Base-by-base conservation (phyloP, 2,329 filamentous ascomycete species). In the Phyllosticta citriasiana region DNA sequence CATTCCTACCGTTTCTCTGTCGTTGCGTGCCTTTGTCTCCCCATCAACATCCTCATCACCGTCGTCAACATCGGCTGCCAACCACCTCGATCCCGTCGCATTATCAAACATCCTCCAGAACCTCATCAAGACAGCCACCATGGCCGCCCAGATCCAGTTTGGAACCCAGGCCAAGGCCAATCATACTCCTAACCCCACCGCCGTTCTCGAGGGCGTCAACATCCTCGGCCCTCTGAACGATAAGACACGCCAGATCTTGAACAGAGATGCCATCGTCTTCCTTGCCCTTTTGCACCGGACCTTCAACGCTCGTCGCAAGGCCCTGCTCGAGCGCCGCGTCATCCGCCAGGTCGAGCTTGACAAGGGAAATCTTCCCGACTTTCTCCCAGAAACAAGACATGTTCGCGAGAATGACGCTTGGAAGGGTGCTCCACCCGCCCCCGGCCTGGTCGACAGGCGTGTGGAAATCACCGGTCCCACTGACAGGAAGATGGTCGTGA, bases 401-500 rank as follows among this genome's bases (percentile, higher is more conserved):
- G 92, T 99, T 75, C 91, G 94, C 69, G 92, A 97, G 69, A 89
- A 96, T 76, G 84, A 89, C 74, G 86, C 91, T 69, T 99, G 94
- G 94, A 94, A 85, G 79, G 94, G 91, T 64, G 91, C 94, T 53
- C 84, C 88, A 57, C 94, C 94, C 19, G 94, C 93, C 7, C 93
- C 94, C 0, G 94, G 94, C 62, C 83, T 97, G 61, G 86, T 96
- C 53, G 94, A 99, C 79, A 88, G 94, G 66, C 86, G 94, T 64
- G 89, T 97, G 33, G 94, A 99, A 80, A 99, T 97, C 71, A 99
- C 94, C 4, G 94, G 94, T 8, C 94, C 94, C 0, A 97, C 92
- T 6, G 94, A 97, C 77, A 84, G 94, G 67, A 99, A 97, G 84
- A 99, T 99, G 94, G 91, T 97, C 55, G 90, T 97, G 65, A 99